Conservation (phyloP, 192 early-diverging fungal species). For the Linnemannia schmuckeri region DNA sequence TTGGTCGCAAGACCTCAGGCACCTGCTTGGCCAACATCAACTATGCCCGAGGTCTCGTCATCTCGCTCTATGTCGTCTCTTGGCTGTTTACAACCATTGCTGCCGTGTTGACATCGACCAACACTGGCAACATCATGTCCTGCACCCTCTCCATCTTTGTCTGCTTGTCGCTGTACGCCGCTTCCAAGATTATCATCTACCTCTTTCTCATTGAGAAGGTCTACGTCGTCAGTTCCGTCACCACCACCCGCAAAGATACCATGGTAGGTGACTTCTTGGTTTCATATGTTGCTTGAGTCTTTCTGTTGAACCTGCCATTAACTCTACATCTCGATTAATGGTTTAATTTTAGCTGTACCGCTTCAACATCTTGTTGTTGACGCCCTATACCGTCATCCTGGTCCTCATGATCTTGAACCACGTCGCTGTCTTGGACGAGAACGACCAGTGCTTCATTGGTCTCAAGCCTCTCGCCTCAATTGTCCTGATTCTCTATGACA, state of each 20-base stretch:
- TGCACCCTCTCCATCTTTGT: conserved; percentile 60
- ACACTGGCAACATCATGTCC: conserved; percentile 52
- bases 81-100: conserved; percentile 60
- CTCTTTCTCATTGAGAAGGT: conserved; percentile 63
- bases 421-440: conserved; percentile 33
- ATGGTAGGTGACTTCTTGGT: conserved; percentile 18
- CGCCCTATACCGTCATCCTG: conserved; percentile 39
- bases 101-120: conserved; percentile 58
- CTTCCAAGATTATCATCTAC: conserved; percentile 60
- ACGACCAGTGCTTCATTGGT: conserved; percentile 36
- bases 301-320: no score
- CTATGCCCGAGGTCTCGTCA: conserved; percentile 60
- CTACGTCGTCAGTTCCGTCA: conserved; percentile 41
- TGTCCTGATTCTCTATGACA: conserved; percentile 44
- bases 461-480: conserved; percentile 41
- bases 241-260: conserved; percentile 37
- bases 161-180: conserved; percentile 56
- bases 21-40: conserved; percentile 52
- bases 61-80: conserved; percentile 56
- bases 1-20: conserved; percentile 59
- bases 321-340: no score
- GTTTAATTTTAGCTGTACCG: conserved; percentile 16
- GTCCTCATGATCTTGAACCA: conserved; percentile 40
- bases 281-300: background rate
- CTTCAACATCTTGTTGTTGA: conserved; percentile 37